Evolutionary conservation across 2,329 filamentous ascomycete species (phyloP), one percentile per base, ranked within the genome.

Genomic region (Talaromyces sp.): DNA sequence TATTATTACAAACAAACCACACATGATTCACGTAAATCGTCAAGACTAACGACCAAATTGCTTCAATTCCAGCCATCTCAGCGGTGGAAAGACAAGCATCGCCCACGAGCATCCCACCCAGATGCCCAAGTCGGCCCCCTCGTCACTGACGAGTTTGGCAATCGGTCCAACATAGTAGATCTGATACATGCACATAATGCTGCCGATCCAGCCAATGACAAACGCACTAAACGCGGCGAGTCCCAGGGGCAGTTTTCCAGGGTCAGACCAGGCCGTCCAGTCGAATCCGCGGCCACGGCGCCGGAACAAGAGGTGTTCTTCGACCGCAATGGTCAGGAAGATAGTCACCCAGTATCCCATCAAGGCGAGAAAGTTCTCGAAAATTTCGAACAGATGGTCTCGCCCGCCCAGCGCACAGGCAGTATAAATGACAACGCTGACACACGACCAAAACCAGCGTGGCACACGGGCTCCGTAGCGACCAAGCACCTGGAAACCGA

Each of bases 311-410:
- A 78, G 12, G 51, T 80, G 73, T 64, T 81, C 76, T 61, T 79
- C 71, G 2, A 79, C 54, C 5, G 76, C 69, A 51, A 81, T 78
- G 40, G 73, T 72, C 56, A 80, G 66, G 72, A 75, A 81, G 42
- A 77, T 76, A 23, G 73, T 69, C 8, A 78, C 67, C 79, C 79
- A 81, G 63, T 82, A 81, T 5, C 78, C 76, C 65, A 82, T 81
- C 18, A 81, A 63, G 7, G 78, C 76, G 16, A 82, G 68, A 60
- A 81, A 79, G 60, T 78, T 75, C 58, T 77, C 70, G 64, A 80
- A 79, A 50, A 81, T 75, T 34, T 75, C 69, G 64, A 78, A 80
- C 1, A 81, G 68, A 47, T 73, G 70, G 56, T 79, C 73, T 1
- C 77, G 74, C 0, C 79, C 79, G 4, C 75, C 78, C 58, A 80